These are phyloP conservation scores for Anaeromyces robustus DNA, from an alignment of 192 early-diverging fungal species.

Conservation along the genomic window DNA sequence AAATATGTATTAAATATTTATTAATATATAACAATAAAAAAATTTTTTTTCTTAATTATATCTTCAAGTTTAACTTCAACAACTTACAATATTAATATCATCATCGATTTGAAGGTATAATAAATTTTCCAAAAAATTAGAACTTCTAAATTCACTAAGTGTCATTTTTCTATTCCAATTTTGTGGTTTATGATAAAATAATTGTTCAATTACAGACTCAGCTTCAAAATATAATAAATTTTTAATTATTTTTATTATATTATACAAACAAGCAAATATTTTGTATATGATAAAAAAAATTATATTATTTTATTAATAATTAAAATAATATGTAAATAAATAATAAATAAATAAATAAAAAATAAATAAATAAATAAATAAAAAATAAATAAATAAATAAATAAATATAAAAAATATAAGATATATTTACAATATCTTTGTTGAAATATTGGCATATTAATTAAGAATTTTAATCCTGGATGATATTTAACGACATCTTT, in stretches of 20 bases:
- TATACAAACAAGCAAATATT: too few relatives aligned
- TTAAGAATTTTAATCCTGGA: constrained; percentile 72
- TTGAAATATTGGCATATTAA: constrained; percentile 63
- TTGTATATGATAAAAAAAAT: too few relatives aligned
- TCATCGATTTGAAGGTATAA: constrained; percentile 46
- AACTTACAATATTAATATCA: constrained; percentile 50
- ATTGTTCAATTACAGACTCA: constrained; percentile 75
- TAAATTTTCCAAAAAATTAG: constrained; percentile 43
- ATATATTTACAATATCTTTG: constrained; percentile 53
- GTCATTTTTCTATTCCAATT: constrained; percentile 57
- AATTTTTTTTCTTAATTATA: too few relatives aligned
- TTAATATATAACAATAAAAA: too few relatives aligned
- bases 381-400: not conserved
- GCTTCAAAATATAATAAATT: too few relatives aligned
- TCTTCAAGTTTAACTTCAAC: too few relatives aligned
- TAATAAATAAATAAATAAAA: not conserved
- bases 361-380: too few relatives aligned
- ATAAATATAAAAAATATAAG: not conserved
- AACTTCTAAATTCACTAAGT: constrained; percentile 54
- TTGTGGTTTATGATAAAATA: constrained; percentile 62
- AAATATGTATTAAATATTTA: too few relatives aligned
- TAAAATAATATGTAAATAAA: not conserved
- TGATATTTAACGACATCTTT: constrained; percentile 68
- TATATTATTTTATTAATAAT: too few relatives aligned
- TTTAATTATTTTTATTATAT: too few relatives aligned